phyloP scores from a whole-genome alignment of 2,329 filamentous ascomycete species.

The Juglanconis oblonga region DNA sequence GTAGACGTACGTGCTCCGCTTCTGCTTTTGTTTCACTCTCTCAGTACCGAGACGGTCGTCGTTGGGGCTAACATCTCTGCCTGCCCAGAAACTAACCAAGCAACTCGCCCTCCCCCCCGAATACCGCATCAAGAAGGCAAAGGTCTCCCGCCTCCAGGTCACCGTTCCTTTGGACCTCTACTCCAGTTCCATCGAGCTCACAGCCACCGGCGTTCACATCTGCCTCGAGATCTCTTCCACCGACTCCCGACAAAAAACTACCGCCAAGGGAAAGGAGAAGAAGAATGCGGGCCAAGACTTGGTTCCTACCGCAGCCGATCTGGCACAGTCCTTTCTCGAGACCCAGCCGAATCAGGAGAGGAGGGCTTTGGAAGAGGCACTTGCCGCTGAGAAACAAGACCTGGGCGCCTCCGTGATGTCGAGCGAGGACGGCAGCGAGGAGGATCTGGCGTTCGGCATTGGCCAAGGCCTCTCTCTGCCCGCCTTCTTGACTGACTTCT shows the following conservation, averaged over 20 bases:
- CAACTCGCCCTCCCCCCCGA: conserved; percentile 71
- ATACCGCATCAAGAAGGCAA: conserved; percentile 70
- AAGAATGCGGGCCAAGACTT: conserved; percentile 28
- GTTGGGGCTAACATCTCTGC: background rate
- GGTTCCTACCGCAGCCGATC: conserved; percentile 67
- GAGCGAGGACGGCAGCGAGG: conserved; percentile 60
- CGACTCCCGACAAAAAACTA: conserved; percentile 29
- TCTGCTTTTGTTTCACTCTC: background rate
- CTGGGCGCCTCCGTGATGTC: conserved; percentile 58
- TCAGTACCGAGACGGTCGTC: background rate
- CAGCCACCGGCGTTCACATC: conserved; percentile 78
- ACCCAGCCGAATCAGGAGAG: conserved; percentile 66
- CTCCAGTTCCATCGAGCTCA: conserved; percentile 75
- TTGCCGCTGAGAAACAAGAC: conserved; percentile 61
- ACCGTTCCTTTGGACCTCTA: conserved; percentile 88
- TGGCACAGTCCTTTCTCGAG: conserved; percentile 76
- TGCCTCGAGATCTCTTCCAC: conserved; percentile 54
- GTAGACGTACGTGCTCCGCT: conserved; percentile 57
- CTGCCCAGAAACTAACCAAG: conserved; percentile 70
- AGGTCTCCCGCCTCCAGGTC: conserved; percentile 71
- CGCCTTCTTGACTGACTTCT: conserved; percentile 65
- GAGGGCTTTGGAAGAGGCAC: conserved; percentile 64
- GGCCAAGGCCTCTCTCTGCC: conserved; percentile 69
- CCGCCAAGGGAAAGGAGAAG: conserved; percentile 25
- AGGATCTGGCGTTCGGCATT: conserved; percentile 62